These are phyloP conservation scores for Corymbia calophylla DNA, from an alignment of 441 rosid genomes.

Conservation along the genomic window DNA sequence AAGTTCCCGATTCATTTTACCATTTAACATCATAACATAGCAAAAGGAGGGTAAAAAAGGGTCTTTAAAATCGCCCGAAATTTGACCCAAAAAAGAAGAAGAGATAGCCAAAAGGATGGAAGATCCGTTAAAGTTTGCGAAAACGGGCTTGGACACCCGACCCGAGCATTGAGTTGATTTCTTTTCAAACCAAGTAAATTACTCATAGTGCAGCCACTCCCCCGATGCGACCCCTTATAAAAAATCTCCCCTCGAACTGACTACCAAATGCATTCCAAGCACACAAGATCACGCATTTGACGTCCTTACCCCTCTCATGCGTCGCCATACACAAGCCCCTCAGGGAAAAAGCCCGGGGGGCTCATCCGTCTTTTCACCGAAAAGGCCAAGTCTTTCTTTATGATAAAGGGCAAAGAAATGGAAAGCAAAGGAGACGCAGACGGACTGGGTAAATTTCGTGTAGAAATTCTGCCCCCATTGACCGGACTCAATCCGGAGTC, in stretches of 20 bases:
- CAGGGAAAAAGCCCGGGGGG: not conserved
- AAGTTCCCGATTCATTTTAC: not conserved
- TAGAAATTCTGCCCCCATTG: not conserved
- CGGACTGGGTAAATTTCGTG: not conserved
- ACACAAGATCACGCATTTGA: not conserved
- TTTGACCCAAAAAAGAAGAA: not conserved
- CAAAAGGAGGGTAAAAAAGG: not conserved
- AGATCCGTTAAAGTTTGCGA: not conserved
- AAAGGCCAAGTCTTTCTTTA: not conserved
- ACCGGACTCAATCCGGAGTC: not conserved
- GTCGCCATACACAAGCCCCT: not conserved
- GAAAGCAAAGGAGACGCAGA: not conserved
- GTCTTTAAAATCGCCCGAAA: not conserved
- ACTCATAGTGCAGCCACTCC: not conserved
- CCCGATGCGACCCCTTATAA: not conserved
- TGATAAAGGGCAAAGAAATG: not conserved
- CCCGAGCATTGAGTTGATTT: not conserved
- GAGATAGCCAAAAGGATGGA: not conserved
- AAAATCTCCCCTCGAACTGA: not conserved
- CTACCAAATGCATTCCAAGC: not conserved
- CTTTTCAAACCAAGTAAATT: not conserved
- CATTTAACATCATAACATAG: not conserved
- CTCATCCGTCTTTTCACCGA: not conserved
- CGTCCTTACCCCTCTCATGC: not conserved
- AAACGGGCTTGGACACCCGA: not conserved